phyloP scores from a whole-genome alignment of 1,284 basidiomycete species.

The Melanopsichium pennsylvanicum region DNA sequence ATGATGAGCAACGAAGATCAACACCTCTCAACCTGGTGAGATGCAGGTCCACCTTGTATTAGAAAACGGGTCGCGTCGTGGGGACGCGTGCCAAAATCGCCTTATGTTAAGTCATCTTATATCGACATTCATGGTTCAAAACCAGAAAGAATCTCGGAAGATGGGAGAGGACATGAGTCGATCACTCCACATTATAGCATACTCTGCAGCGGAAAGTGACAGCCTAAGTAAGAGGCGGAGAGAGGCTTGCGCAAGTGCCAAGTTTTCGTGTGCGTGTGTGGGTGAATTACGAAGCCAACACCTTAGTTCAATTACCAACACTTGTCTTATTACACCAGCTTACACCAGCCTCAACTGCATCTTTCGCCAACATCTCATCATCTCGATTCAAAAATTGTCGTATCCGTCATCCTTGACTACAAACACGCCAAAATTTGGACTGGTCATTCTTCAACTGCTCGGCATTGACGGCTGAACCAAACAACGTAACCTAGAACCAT shows the following conservation, averaged over 20 bases:
- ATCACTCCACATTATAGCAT: conserved; percentile 38
- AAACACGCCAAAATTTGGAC: too few relatives aligned
- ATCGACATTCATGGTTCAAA: neutral
- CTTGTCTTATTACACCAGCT: too few relatives aligned
- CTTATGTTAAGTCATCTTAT: conserved; percentile 6
- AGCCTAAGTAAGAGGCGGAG: neutral
- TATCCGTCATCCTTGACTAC: too few relatives aligned
- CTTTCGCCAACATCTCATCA: too few relatives aligned
- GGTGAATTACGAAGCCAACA: too few relatives aligned
- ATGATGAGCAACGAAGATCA: neutral
- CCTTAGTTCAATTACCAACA: too few relatives aligned
- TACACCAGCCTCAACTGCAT: too few relatives aligned
- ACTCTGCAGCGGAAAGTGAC: conserved; percentile 15
- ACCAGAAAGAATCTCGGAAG: conserved; percentile 5
- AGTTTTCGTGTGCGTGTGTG: too few relatives aligned
- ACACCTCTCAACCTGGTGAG: neutral
- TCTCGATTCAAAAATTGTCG: too few relatives aligned
- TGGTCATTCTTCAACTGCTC: too few relatives aligned
- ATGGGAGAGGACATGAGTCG: conserved; percentile 18
- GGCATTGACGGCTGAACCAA: too few relatives aligned
- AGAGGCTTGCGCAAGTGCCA: conserved; percentile 41
- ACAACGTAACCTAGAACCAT: too few relatives aligned
- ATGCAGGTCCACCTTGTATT: neutral
- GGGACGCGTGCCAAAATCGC: conserved; percentile 15
- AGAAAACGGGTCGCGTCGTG: conserved; percentile 26